Base-by-base conservation (phyloP, 805 yeast genomes). In the Hanseniaspora mollemarum region DNA sequence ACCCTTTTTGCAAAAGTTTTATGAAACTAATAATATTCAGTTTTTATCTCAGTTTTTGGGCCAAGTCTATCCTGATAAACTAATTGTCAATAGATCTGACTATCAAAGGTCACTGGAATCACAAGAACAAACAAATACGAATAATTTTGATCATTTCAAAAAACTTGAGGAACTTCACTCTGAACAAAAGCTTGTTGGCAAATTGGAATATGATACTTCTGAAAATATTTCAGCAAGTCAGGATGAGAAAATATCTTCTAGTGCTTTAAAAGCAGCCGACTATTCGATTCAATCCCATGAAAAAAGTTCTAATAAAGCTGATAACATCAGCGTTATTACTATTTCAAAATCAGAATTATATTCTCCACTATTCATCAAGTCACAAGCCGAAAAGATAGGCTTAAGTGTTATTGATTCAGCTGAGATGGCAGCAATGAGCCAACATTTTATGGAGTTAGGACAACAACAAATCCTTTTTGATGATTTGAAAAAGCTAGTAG, bases 401-500 rank as follows among this genome's bases (percentile, higher is more conserved):
- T 25, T 49, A 3, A 32, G 21, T 35, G 37, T 49, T 2, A 35
- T 49, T 12, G 28, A 46, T 15, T 15, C 8, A 35, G 37, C 26
- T 35, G 52, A 49, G 9, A 4, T 29, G 50, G 9, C 50, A 43
- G 8, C 61, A 56, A 49, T 67, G 68, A 5, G 54, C 61, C 18
- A 58, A 58, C 18, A 55, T 62, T 46, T 53, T 67, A 19, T 60
- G 61, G 16, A 51, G 49, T 29, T 52, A 44, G 7, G 62, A 54
- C 9, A 62, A 63, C 44, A 53, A 55, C 26, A 39, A 41, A 19
- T 54, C 58, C 3, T 19, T 9, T 33, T 35, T n/a, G 22, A 32
- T 40, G 51, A 48, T 16, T 28, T 48, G 6, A 15, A 26, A 26
- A 15, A 33, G 15, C 16, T 40, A 24, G 51, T 35, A 8, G 29